Evolutionary conservation across 129 eudicot species (phyloP).

Genomic region (Saussurea involucrata): DNA sequence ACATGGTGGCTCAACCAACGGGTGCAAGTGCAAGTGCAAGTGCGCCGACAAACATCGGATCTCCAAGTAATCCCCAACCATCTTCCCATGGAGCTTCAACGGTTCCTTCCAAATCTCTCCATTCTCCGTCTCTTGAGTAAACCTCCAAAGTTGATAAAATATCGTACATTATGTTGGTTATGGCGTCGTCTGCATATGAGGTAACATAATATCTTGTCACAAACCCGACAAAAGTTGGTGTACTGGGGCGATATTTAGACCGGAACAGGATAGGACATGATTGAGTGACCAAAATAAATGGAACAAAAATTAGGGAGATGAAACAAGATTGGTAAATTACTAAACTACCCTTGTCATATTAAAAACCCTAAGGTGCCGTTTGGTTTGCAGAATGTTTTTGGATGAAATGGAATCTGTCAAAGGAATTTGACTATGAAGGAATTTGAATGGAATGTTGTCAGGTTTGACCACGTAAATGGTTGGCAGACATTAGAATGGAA

Average conservation of each 20-base stretch:
- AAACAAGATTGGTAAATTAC: too few species aligned
- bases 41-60: slow-evolving; percentile 12
- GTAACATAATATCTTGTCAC: background rate
- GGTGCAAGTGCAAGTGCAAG: background rate
- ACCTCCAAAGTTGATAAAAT: background rate
- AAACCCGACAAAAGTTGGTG: background rate
- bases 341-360: too few species aligned
- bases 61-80: slow-evolving; percentile 23
- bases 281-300: too few species aligned
- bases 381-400: too few species aligned
- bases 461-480: too few species aligned
- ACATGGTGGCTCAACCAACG: slow-evolving; percentile 7
- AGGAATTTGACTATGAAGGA: too few species aligned
- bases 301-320: too few species aligned
- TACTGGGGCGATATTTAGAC: background rate
- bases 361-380: too few species aligned
- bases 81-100: slow-evolving; percentile 7
- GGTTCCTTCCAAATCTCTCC: background rate
- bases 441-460: too few species aligned
- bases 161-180: background rate
- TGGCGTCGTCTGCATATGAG: slow-evolving; percentile 1
- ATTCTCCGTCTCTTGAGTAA: slow-evolving; percentile 18
- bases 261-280: too few species aligned
- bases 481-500: too few species aligned
- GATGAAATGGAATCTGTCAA: too few species aligned